Evolutionary conservation across 208 protist species (phyloP).

Genomic region (Crithidia fasciculata): DNA sequence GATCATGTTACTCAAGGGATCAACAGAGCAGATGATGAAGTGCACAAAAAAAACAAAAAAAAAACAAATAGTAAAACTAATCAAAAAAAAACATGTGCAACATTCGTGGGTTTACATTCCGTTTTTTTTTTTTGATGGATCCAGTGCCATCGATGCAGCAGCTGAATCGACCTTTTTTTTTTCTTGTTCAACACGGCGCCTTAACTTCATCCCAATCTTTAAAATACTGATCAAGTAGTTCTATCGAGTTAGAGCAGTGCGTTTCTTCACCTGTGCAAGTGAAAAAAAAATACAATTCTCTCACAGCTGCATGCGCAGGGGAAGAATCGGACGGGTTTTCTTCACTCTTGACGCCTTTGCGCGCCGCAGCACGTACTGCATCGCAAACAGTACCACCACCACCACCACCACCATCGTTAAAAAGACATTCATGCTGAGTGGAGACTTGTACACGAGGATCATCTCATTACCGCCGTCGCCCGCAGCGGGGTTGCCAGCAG

Average conservation of each 20-base stretch:
- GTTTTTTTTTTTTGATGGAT: not conserved
- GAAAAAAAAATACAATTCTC: not conserved
- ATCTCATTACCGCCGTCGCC: not conserved
- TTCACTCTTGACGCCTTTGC: not conserved
- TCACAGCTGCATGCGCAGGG: conserved; percentile 21
- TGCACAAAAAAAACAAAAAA: too few species aligned
- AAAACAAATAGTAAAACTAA: too few species aligned
- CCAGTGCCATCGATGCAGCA: not conserved
- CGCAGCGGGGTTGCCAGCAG: not conserved
- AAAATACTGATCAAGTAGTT: too few species aligned
- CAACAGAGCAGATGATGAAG: too few species aligned
- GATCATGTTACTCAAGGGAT: too few species aligned
- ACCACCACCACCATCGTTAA: conserved; percentile 37
- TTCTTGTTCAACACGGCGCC: too few species aligned
- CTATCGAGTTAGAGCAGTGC: too few species aligned
- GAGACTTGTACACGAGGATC: conserved; percentile 9
- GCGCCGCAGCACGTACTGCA: conserved; percentile 29
- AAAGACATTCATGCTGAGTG: conserved; percentile 29
- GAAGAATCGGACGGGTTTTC: conserved; percentile 21
- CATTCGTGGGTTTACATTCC: too few species aligned
- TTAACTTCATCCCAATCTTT: too few species aligned
- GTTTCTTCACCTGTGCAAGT: too few species aligned
- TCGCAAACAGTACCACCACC: conserved; percentile 15
- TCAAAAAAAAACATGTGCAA: too few species aligned
- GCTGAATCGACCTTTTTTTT: too few species aligned